A percentile compares a stretch with the other conserved stretches of the same genome.
phyloP scores from a whole-genome alignment of 1,139 yeast genomes.

The Yamadazyma membranifaciens region DNA sequence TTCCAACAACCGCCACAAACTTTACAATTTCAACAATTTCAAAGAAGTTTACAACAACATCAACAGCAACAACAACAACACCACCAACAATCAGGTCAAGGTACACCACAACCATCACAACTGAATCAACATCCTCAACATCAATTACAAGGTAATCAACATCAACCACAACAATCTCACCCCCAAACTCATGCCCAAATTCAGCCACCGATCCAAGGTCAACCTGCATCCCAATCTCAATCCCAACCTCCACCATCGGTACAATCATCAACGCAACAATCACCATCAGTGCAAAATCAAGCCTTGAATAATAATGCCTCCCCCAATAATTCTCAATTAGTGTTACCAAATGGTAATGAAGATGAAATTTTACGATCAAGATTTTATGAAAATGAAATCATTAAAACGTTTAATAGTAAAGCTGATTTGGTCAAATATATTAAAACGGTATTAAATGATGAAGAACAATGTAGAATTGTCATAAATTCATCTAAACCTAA shows the following conservation, averaged over 20 bases:
- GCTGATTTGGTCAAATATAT: slow-evolving; percentile 44
- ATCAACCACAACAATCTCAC: slow-evolving; percentile 13
- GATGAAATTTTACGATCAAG: slow-evolving; percentile 13
- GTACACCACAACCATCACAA: slow-evolving; percentile 1
- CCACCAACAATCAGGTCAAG: slow-evolving; percentile 12
- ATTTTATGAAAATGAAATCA: slow-evolving; percentile 44
- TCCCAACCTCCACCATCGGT: slow-evolving; percentile 10
- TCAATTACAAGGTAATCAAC: slow-evolving; percentile 8
- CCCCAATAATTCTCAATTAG: not conserved
- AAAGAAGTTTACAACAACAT: slow-evolving; percentile 4
- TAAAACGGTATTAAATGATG: slow-evolving; percentile 40
- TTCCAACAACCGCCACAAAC: slow-evolving; percentile 10
- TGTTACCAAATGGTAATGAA: slow-evolving; percentile 1
- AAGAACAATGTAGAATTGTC: slow-evolving; percentile 49
- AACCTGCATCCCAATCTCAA: slow-evolving; percentile 12
- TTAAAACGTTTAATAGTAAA: slow-evolving; percentile 44
- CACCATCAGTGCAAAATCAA: not conserved
- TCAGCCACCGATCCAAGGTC: slow-evolving; percentile 13
- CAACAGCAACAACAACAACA: slow-evolving; percentile 9
- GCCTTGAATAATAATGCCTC: too few species aligned
- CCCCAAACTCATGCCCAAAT: slow-evolving; percentile 11
- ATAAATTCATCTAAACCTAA: slow-evolving; percentile 50
- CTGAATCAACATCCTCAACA: slow-evolving; percentile 8
- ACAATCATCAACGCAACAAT: slow-evolving; percentile 2
- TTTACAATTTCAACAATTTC: slow-evolving; percentile 6